Evolutionary conservation across 768 basidiomycete species (phyloP).

Genomic region (Hortiboletus campestris): DNA sequence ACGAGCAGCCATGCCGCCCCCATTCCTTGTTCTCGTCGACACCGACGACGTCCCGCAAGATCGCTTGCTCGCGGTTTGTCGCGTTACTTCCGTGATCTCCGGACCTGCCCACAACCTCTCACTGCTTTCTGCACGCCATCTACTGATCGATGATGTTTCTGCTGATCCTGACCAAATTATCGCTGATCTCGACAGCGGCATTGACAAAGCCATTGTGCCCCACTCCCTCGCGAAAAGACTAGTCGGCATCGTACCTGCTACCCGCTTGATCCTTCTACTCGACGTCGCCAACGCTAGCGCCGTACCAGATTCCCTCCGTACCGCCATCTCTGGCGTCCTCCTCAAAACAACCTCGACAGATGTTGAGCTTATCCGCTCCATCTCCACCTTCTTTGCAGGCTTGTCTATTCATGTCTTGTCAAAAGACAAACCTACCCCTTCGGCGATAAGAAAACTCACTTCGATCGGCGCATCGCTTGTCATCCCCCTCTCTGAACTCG

Average conservation of each 20-base stretch:
- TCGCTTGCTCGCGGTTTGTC: constrained; percentile 58
- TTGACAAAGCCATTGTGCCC: constrained; percentile 76
- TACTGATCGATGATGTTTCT: constrained; percentile 54
- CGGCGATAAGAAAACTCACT: constrained; percentile 58
- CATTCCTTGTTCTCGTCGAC: constrained; percentile 64
- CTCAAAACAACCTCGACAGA: constrained; percentile 74
- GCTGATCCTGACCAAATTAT: constrained; percentile 54
- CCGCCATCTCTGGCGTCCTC: constrained; percentile 73
- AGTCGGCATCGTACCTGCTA: constrained; percentile 63
- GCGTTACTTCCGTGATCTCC: constrained; percentile 77
- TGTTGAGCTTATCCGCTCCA: constrained; percentile 71
- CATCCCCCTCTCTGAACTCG: constrained; percentile 66
- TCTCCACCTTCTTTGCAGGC: constrained; percentile 70
- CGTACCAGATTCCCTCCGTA: constrained; percentile 71
- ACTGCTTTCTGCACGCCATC: constrained; percentile 39
- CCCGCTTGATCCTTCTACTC: constrained; percentile 73
- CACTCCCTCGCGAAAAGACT: constrained; percentile 64
- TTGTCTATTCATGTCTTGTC: constrained; percentile 63
- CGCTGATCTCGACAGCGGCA: constrained; percentile 72
- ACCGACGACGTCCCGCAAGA: constrained; percentile 37
- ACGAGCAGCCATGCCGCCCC: constrained; percentile 22
- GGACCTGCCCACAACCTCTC: constrained; percentile 34
- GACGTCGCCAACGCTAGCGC: constrained; percentile 72
- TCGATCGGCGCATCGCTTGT: constrained; percentile 64
- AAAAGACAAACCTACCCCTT: constrained; percentile 51